Evolutionary conservation across 2,329 filamentous ascomycete genomes (phyloP).

Genomic region (Alternaria triticimaculans): DNA sequence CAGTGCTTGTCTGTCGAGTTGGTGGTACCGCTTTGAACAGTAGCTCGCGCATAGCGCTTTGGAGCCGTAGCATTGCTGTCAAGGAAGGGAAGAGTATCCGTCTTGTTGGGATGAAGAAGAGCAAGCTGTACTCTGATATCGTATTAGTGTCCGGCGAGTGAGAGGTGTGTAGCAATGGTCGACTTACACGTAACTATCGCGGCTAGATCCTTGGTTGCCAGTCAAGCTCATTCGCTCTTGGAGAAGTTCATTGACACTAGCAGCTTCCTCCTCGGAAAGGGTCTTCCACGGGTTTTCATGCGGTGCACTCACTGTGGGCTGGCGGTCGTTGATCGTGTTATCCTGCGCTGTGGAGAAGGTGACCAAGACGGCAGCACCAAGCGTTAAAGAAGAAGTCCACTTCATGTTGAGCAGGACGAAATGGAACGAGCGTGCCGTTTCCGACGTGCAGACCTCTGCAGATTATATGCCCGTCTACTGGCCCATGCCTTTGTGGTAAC

Average conservation of each 20-base stretch:
- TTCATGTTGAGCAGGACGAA: background rate
- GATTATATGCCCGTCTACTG: conserved; percentile 2
- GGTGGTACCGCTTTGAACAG: conserved; percentile 21
- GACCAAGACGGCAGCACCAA: conserved; percentile 8
- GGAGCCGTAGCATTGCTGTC: conserved; percentile 17
- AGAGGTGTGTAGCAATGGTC: background rate
- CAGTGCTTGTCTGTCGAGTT: conserved; percentile 39
- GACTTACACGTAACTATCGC: conserved; percentile 21
- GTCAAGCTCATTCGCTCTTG: conserved; percentile 13
- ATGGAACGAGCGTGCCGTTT: background rate
- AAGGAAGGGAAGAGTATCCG: conserved; percentile 24
- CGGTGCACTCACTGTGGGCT: conserved; percentile 15
- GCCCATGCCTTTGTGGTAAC: background rate
- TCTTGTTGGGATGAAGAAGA: conserved; percentile 30
- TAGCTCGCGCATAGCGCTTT: conserved; percentile 28
- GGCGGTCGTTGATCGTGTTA: background rate
- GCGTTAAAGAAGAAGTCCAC: conserved; percentile 1
- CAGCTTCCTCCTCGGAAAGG: conserved; percentile 17
- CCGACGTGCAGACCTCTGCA: background rate
- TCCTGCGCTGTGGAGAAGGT: conserved; percentile 8
- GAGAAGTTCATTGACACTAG: conserved; percentile 15
- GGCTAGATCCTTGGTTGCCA: conserved; percentile 15
- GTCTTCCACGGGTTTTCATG: conserved; percentile 18
- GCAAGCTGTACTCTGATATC: conserved; percentile 11
- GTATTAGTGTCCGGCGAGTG: background rate